A percentile compares a stretch with the other conserved stretches of the same genome.
Conservation (phyloP, 208 protist species). For the Porcisia hertigi region DNA sequence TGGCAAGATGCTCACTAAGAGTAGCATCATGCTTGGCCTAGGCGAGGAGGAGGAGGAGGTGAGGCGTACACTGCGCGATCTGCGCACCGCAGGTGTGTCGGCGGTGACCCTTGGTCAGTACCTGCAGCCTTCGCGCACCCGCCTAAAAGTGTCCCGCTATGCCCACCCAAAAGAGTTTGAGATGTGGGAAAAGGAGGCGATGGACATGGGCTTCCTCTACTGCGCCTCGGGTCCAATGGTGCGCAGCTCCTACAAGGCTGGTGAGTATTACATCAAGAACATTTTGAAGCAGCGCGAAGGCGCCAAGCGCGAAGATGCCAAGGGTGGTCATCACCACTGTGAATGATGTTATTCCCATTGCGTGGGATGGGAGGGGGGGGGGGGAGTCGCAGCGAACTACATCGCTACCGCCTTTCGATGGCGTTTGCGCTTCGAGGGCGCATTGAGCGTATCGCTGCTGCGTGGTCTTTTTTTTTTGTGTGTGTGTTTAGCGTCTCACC, state of each 20-base stretch:
- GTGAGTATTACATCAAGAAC: slow-evolving; percentile 96
- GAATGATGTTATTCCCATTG: slow-evolving; percentile 9
- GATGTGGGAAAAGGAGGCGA: slow-evolving; percentile 93
- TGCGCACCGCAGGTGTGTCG: slow-evolving; percentile 92
- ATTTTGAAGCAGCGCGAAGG: slow-evolving; percentile 79
- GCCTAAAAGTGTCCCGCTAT: slow-evolving; percentile 97
- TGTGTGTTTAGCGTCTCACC: neutral
- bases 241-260: slow-evolving; percentile 95
- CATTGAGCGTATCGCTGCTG: neutral
- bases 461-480: neutral
- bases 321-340: slow-evolving; percentile 3
- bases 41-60: slow-evolving; percentile 97
- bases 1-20: slow-evolving; percentile 95
- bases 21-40: slow-evolving; percentile 98
- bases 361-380: neutral
- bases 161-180: slow-evolving; percentile 97
- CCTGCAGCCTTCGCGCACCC: slow-evolving; percentile 94
- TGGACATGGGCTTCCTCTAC: slow-evolving; percentile 96
- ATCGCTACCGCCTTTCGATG: neutral
- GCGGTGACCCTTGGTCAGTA: slow-evolving; percentile 97
- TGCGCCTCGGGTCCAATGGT: slow-evolving; percentile 96
- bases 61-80: slow-evolving; percentile 93
- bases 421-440: neutral
- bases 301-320: neutral
- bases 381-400: neutral